Conservation (phyloP, 345 rosid species). For the Populus pruinosa region DNA sequence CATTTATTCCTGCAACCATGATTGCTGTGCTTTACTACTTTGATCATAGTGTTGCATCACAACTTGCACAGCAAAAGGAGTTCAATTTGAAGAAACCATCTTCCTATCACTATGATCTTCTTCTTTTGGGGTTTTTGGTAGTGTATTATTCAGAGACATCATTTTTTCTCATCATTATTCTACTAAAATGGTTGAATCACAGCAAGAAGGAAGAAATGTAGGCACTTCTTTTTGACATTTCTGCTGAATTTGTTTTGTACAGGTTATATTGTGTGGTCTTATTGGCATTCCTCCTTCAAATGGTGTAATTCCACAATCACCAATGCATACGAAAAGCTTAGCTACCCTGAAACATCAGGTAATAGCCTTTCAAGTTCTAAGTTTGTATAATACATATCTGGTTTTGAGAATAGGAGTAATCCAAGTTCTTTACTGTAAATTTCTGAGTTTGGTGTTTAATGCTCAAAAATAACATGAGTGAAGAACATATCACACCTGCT, state of each 20-base stretch:
- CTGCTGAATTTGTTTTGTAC: constrained; percentile 5
- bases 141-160: constrained; percentile 13
- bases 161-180: not conserved
- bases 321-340: constrained; percentile 96
- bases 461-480: not conserved
- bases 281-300: constrained; percentile 95
- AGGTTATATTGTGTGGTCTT: constrained; percentile 87
- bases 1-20: constrained; percentile 94
- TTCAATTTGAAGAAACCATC: constrained; percentile 85
- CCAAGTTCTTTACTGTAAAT: not conserved
- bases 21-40: constrained; percentile 88
- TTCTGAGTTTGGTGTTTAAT: not conserved
- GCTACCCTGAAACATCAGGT: constrained; percentile 95
- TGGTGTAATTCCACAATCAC: constrained; percentile 97
- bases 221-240: not conserved
- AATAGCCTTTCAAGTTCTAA: constrained; percentile 8
- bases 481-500: not conserved
- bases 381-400: constrained; percentile 2
- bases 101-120: constrained; percentile 84
- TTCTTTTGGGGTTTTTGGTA: constrained; percentile 88
- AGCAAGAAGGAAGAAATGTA: not conserved
- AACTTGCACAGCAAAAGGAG: constrained; percentile 90
- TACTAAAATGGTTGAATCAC: not conserved
- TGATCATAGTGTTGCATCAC: constrained; percentile 93
- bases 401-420: not conserved